Base-by-base conservation (phyloP, 2,329 filamentous ascomycete genomes). In the Lasiodiplodia sp. region DNA sequence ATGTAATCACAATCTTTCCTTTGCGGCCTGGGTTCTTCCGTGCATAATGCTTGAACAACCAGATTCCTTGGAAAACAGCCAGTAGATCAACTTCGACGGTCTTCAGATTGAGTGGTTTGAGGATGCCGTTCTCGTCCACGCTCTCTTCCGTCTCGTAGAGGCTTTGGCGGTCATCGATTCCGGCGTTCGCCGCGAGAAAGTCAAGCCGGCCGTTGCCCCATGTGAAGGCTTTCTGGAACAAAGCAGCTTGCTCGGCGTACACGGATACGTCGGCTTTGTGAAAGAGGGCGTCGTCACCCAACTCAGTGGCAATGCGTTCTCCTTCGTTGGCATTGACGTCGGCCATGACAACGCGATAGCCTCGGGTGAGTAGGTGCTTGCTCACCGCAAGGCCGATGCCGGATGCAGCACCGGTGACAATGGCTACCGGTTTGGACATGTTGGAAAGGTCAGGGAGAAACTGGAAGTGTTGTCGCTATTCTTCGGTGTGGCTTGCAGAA, bases 321-420 rank as follows among this genome's bases (percentile, higher is more conserved):
- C 86, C 10, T 82, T 79, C 0, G 79, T 81, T 80, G n/a, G 75
- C 74, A 58, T 84, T 82, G 51, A 84, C 69, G 68, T 85, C 83
- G n/a, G 78, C 80, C 71, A 84, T 78, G 23, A 80, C 76, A 28
- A 84, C 81, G 67, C 74, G 73, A 77, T 79, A 84, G 69, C 74
- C 72, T 68, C 77, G 75, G 28, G 73, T 68, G 66, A 79, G 71
- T 21, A 84, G 77, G 66, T 83, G 80, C 18, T 78, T 79, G 23
- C 81, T 80, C 14, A 83, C 73, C 10, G 78, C 79, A 25, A 83
- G 78, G 52, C 82, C 82, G 47, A 84, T 82, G 68, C 82, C 82
- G 60, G 80, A 82, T 49, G 77, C 79, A 18, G 77, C 82, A n/a
- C 82, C 82, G 23, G 82, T 84, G 21, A 84, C 75, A 12, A 84